Conservation (phyloP, 2,329 filamentous ascomycete species). For the Claviceps spartinae region DNA sequence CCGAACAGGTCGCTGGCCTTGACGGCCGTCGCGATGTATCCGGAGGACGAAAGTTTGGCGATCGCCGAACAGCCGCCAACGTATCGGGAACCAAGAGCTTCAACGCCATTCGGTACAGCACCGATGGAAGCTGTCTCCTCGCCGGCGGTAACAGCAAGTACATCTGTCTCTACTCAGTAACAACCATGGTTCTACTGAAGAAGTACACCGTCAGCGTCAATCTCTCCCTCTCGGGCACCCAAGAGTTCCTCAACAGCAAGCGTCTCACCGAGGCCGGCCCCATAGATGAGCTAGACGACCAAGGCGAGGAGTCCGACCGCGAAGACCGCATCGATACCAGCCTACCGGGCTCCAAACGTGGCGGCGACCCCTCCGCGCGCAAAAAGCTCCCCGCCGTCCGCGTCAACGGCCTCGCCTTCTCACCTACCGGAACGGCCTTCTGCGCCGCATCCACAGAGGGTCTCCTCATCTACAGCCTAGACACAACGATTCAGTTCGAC, state of each 20-base stretch:
- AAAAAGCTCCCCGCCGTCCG: constrained; percentile 69
- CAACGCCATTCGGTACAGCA: constrained; percentile 76
- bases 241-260: constrained; percentile 92
- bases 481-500: constrained; percentile 75
- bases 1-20: constrained; percentile 70
- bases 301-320: constrained; percentile 76
- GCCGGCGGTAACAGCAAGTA: constrained; percentile 96
- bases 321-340: constrained; percentile 70
- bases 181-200: constrained; percentile 79
- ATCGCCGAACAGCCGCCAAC: constrained; percentile 84
- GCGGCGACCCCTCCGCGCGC: constrained; percentile 65
- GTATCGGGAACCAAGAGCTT: constrained; percentile 83
- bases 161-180: constrained; percentile 93
- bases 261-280: constrained; percentile 84
- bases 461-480: constrained; percentile 82
- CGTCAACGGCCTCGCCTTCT: constrained; percentile 74
- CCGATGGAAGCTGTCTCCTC: constrained; percentile 79
- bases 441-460: constrained; percentile 94
- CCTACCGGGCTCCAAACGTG: constrained; percentile 76
- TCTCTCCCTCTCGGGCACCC: constrained; percentile 86
- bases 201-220: constrained; percentile 95
- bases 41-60: constrained; percentile 75
- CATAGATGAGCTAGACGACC: constrained; percentile 68
- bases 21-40: constrained; percentile 88
- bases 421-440: constrained; percentile 78